Percentiles rank a stretch among this genome's conserved stretches.
Evolutionary conservation across 2,329 filamentous ascomycete species (phyloP).

Genomic region (Sporothrix globosa): DNA sequence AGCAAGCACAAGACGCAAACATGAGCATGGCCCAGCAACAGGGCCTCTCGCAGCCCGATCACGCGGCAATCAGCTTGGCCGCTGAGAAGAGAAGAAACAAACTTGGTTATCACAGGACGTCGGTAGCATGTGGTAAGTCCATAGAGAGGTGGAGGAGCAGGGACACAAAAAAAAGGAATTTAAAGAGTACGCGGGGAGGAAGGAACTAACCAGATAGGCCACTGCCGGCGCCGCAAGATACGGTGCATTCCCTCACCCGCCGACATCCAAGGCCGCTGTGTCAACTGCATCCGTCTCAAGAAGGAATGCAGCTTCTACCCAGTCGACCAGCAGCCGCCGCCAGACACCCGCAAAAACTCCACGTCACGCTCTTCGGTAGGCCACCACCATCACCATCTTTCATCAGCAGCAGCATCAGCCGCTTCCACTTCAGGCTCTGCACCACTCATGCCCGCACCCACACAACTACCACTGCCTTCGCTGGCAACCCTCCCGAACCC

Average conservation of each 20-base stretch:
- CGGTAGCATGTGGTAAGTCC: slow-evolving; percentile 89
- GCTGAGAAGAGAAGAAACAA: slow-evolving; percentile 75
- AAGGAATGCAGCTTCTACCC: slow-evolving; percentile 93
- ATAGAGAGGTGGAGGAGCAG: background rate
- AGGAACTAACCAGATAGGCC: slow-evolving; percentile 58
- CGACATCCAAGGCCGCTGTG: slow-evolving; percentile 75
- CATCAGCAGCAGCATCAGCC: slow-evolving; percentile 43
- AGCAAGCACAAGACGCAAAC: slow-evolving; percentile 33
- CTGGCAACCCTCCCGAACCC: slow-evolving; percentile 39
- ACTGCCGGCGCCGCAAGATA: slow-evolving; percentile 92
- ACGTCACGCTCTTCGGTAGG: slow-evolving; percentile 47
- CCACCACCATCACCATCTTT: background rate
- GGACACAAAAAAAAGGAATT: background rate
- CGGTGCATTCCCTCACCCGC: slow-evolving; percentile 78
- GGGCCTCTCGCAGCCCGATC: slow-evolving; percentile 40
- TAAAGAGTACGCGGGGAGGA: background rate
- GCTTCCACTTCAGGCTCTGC: slow-evolving; percentile 52
- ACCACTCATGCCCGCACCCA: slow-evolving; percentile 10
- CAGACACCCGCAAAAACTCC: slow-evolving; percentile 51
- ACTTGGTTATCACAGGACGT: slow-evolving; percentile 91
- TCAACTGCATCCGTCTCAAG: slow-evolving; percentile 90
- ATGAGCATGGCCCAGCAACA: slow-evolving; percentile 39
- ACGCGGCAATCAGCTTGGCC: slow-evolving; percentile 44
- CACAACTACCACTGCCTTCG: slow-evolving; percentile 14
- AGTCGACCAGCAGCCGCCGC: slow-evolving; percentile 73